Evolutionary conservation across 192 early-diverging fungal genomes (phyloP), one percentile per base, ranked within the genome.

Genomic region (Rhizophagus prolifer): DNA sequence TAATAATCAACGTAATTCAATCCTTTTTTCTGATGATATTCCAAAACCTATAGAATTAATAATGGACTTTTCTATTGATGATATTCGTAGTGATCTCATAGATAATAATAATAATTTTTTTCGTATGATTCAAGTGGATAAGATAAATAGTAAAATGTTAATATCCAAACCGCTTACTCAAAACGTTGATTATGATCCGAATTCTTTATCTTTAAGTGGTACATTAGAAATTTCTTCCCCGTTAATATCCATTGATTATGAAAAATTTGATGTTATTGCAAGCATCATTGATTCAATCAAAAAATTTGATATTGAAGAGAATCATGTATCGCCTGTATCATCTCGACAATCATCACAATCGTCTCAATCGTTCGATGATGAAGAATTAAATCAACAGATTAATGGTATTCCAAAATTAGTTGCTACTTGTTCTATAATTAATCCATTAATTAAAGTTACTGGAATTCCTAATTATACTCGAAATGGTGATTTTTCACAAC

Each of bases 151-250:
- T 31, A 44, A 14, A 16, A n/a, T 76, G n/a, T 41, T 36, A 19
- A 41, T 64, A 47, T 50, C 61, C 12, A 76, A 46, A 54, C 74
- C 74, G 4, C 12, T 66, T 16, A 44, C 25, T 66, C 23, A 26
- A 26, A 31, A 14, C 50, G 47, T 9, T 66, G 74, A 76, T 38
- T 47, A 61, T 36, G 63, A 76, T 65, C 74, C 74, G 9, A 76
- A 76, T 66, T 65, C 26, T 30, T 76, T 76, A 46, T 76, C 62
- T 28, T 26, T 76, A 19, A 28, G 26, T 28, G 74, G 74, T 9
- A 65, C 14, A 19, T 50, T 76, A 1, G 74, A 76, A 25, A 66
- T 76, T 50, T 2, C 14, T 21, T 62, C 26, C 50, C 74, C 74
- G 12, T 23, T 26, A 66, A n/a, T 63, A 34, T 25, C 41, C 2